phyloP scores from a whole-genome alignment of 2,329 filamentous ascomycete species.

The Fusarium penzigii region DNA sequence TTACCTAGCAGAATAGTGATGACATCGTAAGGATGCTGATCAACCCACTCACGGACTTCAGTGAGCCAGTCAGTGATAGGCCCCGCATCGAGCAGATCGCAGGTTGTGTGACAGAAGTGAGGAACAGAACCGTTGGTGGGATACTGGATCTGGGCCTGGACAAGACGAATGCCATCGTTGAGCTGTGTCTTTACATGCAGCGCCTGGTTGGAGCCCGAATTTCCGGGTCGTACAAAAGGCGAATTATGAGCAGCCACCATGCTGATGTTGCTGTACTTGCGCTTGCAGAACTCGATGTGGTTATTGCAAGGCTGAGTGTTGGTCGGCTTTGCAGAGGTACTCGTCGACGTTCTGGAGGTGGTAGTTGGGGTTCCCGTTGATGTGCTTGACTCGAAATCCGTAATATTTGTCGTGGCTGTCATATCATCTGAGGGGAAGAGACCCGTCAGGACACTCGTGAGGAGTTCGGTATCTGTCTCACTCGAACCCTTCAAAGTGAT shows the following conservation, averaged over 20 bases:
- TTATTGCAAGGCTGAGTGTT: constrained; percentile 83
- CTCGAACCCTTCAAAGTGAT: constrained; percentile 21
- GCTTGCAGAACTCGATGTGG: constrained; percentile 72
- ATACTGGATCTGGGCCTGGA: constrained; percentile 66
- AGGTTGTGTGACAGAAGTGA: constrained; percentile 85
- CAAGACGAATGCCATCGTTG: constrained; percentile 71
- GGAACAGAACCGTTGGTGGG: constrained; percentile 50
- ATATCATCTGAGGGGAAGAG: constrained; percentile 39
- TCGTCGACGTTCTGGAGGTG: constrained; percentile 10
- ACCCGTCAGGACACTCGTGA: constrained; percentile 48
- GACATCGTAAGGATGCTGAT: constrained; percentile 78
- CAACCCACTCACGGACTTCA: constrained; percentile 72
- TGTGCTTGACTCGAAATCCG: constrained; percentile 43
- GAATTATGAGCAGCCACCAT: constrained; percentile 80
- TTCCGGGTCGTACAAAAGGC: constrained; percentile 70
- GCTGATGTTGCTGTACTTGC: constrained; percentile 81
- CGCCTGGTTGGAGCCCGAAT: constrained; percentile 74
- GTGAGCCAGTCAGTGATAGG: constrained; percentile 73
- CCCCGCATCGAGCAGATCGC: constrained; percentile 79
- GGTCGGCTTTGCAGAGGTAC: constrained; percentile 42
- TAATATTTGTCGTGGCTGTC: constrained; percentile 31
- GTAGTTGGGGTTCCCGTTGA: constrained; percentile 28
- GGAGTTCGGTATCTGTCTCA: constrained; percentile 23
- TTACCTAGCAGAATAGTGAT: constrained; percentile 87
- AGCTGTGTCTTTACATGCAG: constrained; percentile 69